Evolutionary conservation across 139 green algal species (phyloP).

Genomic region (Closterium sp.): DNA sequence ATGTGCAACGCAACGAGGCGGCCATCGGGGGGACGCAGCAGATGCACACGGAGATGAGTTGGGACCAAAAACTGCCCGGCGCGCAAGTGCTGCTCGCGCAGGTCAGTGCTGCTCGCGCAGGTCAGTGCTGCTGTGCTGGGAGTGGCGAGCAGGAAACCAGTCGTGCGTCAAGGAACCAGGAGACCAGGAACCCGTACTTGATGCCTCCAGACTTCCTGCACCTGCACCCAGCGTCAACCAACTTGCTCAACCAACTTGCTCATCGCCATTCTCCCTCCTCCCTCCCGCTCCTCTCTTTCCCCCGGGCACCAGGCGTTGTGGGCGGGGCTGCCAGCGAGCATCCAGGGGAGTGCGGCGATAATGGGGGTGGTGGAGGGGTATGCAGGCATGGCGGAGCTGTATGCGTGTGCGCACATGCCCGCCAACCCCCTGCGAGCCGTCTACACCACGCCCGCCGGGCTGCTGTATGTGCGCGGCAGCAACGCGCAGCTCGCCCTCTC

Average conservation of each 20-base stretch:
- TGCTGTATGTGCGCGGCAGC: not conserved
- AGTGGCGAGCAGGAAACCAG: too few species aligned
- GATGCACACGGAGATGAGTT: conserved; percentile 14
- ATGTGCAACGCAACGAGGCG: not conserved
- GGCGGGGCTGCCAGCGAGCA: not conserved
- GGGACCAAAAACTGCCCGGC: conserved; percentile 17
- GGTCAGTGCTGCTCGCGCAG: too few species aligned
- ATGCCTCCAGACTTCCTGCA: too few species aligned
- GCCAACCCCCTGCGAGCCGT: not conserved
- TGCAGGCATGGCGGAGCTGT: not conserved
- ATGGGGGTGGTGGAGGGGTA: not conserved
- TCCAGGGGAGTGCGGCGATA: not conserved
- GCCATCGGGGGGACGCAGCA: conserved; percentile 7
- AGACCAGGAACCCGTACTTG: too few species aligned
- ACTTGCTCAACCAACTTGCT: too few species aligned
- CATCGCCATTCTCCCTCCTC: not conserved
- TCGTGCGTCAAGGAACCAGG: too few species aligned
- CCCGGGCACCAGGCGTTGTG: not conserved
- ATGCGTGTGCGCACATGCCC: not conserved
- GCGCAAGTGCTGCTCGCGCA: too few species aligned
- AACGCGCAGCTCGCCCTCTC: not conserved
- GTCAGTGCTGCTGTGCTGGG: too few species aligned
- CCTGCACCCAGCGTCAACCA: too few species aligned
- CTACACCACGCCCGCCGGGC: not conserved
- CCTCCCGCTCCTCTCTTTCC: not conserved